A percentile compares a stretch with the other conserved stretches of the same genome.
phyloP scores from a whole-genome alignment of 257 asterid species.

The Oldenlandia corymbosa region DNA sequence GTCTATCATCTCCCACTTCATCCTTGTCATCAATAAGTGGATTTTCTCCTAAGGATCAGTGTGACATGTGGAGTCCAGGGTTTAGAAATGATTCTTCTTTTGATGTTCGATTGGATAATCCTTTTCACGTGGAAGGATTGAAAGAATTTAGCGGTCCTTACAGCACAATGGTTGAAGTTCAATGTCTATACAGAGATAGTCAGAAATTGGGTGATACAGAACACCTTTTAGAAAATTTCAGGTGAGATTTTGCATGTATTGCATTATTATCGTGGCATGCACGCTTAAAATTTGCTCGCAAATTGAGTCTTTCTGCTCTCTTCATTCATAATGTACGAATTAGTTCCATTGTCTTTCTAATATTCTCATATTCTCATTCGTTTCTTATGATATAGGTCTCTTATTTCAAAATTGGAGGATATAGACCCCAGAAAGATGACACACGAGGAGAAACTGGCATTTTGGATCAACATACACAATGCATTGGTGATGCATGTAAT shows the following conservation, averaged over 20 bases:
- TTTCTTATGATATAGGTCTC: slow-evolving; percentile 50
- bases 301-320: background rate
- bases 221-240: slow-evolving; percentile 60
- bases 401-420: slow-evolving; percentile 79
- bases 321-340: background rate
- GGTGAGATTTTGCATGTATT: slow-evolving; percentile 33
- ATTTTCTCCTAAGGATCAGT: slow-evolving; percentile 79
- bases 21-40: slow-evolving; percentile 67
- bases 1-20: slow-evolving; percentile 82
- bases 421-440: slow-evolving; percentile 71
- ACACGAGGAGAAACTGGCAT: slow-evolving; percentile 87
- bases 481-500: slow-evolving; percentile 97
- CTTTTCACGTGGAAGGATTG: slow-evolving; percentile 84
- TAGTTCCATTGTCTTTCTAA: background rate
- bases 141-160: slow-evolving; percentile 98
- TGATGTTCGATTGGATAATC: slow-evolving; percentile 82
- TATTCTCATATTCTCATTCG: slow-evolving; percentile 6
- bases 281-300: background rate
- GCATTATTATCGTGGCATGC: background rate
- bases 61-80: slow-evolving; percentile 82
- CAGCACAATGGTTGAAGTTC: slow-evolving; percentile 97
- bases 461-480: slow-evolving; percentile 96
- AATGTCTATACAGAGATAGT: slow-evolving; percentile 68
- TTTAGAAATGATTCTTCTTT: slow-evolving; percentile 72
- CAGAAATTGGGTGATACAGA: slow-evolving; percentile 75